Evolutionary conservation across 495 filamentous ascomycete genomes (phyloP), one percentile per base, ranked within the genome.

Genomic region (Recurvomyces mirabilis): DNA sequence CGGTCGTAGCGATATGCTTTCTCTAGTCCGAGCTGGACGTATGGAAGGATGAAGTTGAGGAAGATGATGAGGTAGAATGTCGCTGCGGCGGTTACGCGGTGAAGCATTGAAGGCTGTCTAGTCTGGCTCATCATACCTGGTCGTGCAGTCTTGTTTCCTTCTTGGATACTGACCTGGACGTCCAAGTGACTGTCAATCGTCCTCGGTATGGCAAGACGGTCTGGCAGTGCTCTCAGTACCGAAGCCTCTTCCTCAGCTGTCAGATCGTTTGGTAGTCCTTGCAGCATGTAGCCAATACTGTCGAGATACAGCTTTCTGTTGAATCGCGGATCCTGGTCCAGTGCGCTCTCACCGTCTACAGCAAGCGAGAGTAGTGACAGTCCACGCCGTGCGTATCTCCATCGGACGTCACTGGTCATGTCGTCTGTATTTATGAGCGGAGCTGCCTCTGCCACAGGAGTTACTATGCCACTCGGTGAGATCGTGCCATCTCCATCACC

Each of bases 241-340:
- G 65, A 62, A 21, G 65, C 36, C 24, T 57, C 43, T 39, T 78
- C 71, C 29, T 66, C 60, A 0, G 57, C 51, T 3, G 67, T 73
- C 11, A 87, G 57, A 43, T 82, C 67, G 0, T 54, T 36, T 0
- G 84, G 82, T 0, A 87, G 66, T 0, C 73, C 82, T 38, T 72
- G 70, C 2, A 85, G 69, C 3, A 87, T 65, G 55, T 84, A 84
- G 5, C 71, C 65, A 5, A 83, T 42, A 31, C 77, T 73, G 53
- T 78, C 71, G 19, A 87, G 64, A 57, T 83, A 87, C 1, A 83
- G 66, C 14, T 74, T 70, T n/a, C 82, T 69, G 31, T 72, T 71
- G 22, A 81, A 70, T 0, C 34, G 58, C 11, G 38, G 49, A 38
- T 59, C 42, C 10, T 31, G 49, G 4, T 51, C 24, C 10, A 51